Percentiles rank a stretch among this genome's conserved stretches.
Evolutionary conservation across 257 asterid species (phyloP).

Genomic region (Prunella vulgaris): DNA sequence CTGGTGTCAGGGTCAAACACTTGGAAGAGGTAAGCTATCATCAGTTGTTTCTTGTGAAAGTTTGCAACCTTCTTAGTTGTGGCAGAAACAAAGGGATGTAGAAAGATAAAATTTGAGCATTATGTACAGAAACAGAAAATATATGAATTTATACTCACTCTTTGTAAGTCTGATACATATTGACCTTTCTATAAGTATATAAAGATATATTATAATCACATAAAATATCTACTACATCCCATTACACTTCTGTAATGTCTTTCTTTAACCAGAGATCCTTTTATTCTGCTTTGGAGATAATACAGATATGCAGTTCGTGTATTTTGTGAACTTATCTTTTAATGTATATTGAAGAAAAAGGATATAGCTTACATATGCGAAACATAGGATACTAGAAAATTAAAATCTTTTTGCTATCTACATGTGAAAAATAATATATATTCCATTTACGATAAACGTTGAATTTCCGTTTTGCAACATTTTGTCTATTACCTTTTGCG

Average conservation of each 20-base stretch:
- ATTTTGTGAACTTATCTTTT: neutral
- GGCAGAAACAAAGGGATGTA: neutral
- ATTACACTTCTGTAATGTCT: neutral
- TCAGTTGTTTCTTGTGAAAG: slow-evolving; percentile 23
- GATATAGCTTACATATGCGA: neutral
- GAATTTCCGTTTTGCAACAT: slow-evolving; percentile 8
- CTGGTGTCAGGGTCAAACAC: slow-evolving; percentile 79
- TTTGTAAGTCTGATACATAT: neutral
- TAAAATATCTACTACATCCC: neutral
- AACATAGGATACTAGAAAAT: neutral
- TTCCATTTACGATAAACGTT: neutral
- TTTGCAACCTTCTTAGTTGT: slow-evolving; percentile 3
- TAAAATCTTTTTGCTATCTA: neutral
- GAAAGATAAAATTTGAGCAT: neutral
- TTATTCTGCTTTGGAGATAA: neutral
- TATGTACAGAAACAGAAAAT: neutral
- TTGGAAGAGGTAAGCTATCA: slow-evolving; percentile 44
- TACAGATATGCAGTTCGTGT: neutral
- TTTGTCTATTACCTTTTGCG: neutral
- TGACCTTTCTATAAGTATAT: neutral
- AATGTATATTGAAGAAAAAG: neutral
- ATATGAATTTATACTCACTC: neutral
- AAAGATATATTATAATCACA: neutral
- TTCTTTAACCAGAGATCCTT: slow-evolving; percentile 1
- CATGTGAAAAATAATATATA: neutral